These are phyloP conservation scores for Xylaria venustula DNA, from an alignment of 495 filamentous ascomycete genomes.

Conservation along the genomic window DNA sequence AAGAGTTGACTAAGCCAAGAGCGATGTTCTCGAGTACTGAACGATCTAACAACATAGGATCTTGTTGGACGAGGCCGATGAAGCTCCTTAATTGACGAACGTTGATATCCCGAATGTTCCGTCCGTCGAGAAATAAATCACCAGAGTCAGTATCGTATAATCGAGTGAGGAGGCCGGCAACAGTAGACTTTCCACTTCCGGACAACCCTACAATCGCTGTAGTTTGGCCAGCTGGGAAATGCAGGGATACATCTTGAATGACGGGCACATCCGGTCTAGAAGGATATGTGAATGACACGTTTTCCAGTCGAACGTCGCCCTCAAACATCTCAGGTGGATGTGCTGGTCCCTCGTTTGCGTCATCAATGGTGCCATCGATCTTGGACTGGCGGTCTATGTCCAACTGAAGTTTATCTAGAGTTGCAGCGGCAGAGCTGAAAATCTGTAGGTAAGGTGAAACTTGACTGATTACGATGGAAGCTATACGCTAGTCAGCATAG, in stretches of 20 bases:
- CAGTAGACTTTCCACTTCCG: constrained; percentile 71
- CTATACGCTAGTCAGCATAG: constrained; percentile 32
- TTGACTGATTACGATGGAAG: constrained; percentile 60
- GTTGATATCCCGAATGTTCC: constrained; percentile 55
- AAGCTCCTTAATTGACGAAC: constrained; percentile 54
- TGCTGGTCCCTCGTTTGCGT: constrained; percentile 32
- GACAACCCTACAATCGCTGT: constrained; percentile 69
- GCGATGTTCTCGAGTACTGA: constrained; percentile 70
- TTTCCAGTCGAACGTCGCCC: constrained; percentile 49
- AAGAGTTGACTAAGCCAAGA: constrained; percentile 61
- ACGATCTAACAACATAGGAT: constrained; percentile 61
- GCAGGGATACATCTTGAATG: constrained; percentile 47
- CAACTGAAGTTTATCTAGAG: constrained; percentile 40
- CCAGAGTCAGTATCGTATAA: constrained; percentile 51
- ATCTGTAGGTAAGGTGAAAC: constrained; percentile 63
- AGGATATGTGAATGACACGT: constrained; percentile 62
- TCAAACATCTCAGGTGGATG: constrained; percentile 21
- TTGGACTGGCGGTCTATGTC: constrained; percentile 52
- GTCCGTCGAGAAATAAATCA: constrained; percentile 49
- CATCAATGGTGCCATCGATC: constrained; percentile 46
- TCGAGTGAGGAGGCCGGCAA: constrained; percentile 55
- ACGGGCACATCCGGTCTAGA: constrained; percentile 57
- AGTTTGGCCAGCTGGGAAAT: constrained; percentile 53
- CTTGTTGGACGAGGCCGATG: constrained; percentile 66
- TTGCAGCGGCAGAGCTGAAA: constrained; percentile 55